Evolutionary conservation across 169 alveolate species (phyloP).

Genomic region (Plasmodium yoelii): DNA sequence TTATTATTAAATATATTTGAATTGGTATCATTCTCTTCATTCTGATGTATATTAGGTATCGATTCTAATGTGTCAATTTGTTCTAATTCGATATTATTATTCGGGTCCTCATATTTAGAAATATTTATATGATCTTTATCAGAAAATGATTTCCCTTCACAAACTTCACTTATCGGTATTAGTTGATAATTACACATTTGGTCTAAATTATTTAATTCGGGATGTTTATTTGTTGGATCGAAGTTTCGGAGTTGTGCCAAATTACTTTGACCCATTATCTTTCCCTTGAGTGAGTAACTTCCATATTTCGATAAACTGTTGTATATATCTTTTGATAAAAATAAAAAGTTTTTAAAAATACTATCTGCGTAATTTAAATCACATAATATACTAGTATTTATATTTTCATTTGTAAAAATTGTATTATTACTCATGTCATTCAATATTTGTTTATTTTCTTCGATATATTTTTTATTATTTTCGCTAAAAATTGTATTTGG

Average conservation of each 20-base stretch:
- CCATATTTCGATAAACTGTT: conserved; percentile 20
- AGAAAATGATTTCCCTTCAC: no score
- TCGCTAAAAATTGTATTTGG: no score
- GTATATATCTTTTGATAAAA: conserved; percentile 26
- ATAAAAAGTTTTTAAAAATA: conserved; percentile 26
- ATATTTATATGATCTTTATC: no score
- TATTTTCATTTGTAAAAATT: conserved; percentile 5
- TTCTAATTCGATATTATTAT: no score
- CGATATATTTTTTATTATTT: no score
- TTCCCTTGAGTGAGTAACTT: not conserved
- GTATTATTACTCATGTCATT: not conserved
- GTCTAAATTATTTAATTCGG: not conserved
- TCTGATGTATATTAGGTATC: no score
- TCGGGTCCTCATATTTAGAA: no score
- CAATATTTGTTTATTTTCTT: no score
- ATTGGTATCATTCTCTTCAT: no score
- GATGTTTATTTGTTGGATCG: not conserved
- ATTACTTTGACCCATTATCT: not conserved
- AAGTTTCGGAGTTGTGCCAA: not conserved
- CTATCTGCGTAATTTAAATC: conserved; percentile 36
- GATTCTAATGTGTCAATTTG: no score
- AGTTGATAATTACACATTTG: not conserved
- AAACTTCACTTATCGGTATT: no score
- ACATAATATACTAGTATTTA: conserved; percentile 6
- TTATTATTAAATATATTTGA: no score